Evolutionary conservation across 2,329 filamentous ascomycete genomes (phyloP).

Genomic region (Elsinoe arachidis): DNA sequence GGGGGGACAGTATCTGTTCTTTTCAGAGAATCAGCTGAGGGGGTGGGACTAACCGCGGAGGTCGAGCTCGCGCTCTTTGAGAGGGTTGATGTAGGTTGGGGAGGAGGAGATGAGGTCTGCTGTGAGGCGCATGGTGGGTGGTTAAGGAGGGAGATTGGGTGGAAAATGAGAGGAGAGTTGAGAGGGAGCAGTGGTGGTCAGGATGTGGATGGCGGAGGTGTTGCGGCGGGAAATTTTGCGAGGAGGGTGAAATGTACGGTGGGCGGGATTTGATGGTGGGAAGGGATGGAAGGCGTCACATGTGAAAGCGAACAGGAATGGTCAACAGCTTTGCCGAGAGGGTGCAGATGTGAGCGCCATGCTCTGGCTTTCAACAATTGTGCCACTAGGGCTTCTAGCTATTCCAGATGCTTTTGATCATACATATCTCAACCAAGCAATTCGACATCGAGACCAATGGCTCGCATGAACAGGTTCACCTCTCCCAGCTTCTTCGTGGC

Average conservation of each 20-base stretch:
- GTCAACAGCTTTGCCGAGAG: too few species aligned
- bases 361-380: neutral
- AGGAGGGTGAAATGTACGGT: slow-evolving; percentile 2
- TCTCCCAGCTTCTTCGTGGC: slow-evolving; percentile 74
- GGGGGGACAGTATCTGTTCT: slow-evolving; percentile 92
- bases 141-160: neutral
- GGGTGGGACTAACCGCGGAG: slow-evolving; percentile 65
- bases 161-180: neutral
- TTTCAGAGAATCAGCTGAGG: slow-evolving; percentile 52
- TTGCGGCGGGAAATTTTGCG: slow-evolving; percentile 10
- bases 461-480: slow-evolving; percentile 97
- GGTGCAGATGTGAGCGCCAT: too few species aligned
- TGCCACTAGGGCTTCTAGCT: too few species aligned
- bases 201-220: neutral
- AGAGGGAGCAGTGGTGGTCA: neutral
- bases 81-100: slow-evolving; percentile 94
- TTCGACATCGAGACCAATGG: slow-evolving; percentile 96
- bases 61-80: slow-evolving; percentile 98
- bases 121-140: slow-evolving; percentile 73
- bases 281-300: neutral
- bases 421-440: slow-evolving; percentile 45
- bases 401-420: too few species aligned
- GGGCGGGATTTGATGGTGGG: neutral
- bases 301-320: neutral
- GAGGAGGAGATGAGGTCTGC: slow-evolving; percentile 89